Conservation (phyloP, 1,284 basidiomycete species). For the Phlebopus sp. region DNA sequence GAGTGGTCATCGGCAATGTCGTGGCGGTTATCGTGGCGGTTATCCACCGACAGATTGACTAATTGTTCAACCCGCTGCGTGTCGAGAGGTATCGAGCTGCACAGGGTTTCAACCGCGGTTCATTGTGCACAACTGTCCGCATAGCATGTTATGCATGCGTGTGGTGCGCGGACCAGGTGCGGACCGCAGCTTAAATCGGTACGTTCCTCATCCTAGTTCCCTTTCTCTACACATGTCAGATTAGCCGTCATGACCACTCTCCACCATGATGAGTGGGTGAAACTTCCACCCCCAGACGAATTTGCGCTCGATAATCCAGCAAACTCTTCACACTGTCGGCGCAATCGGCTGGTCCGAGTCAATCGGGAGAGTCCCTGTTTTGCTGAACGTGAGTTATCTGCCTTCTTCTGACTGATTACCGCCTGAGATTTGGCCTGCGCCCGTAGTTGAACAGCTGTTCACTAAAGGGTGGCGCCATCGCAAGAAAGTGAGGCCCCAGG, state of each 20-base stretch:
- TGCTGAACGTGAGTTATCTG: slow-evolving; percentile 20
- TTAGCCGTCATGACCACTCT: slow-evolving; percentile 15
- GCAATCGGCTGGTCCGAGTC: slow-evolving; percentile 38
- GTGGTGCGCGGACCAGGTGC: slow-evolving; percentile 22
- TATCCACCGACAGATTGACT: slow-evolving; percentile 7
- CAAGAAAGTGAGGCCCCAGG: slow-evolving; percentile 47
- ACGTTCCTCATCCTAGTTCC: slow-evolving; percentile 16
- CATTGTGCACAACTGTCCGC: neutral
- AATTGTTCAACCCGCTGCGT: slow-evolving; percentile 14
- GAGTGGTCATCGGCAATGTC: slow-evolving; percentile 3
- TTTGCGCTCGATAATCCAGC: slow-evolving; percentile 44
- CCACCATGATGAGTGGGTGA: slow-evolving; percentile 28
- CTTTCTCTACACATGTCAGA: slow-evolving; percentile 6
- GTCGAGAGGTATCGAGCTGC: slow-evolving; percentile 9
- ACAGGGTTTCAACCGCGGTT: slow-evolving; percentile 9
- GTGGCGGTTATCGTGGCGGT: slow-evolving; percentile 18
- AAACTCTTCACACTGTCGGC: slow-evolving; percentile 34
- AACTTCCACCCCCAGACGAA: slow-evolving; percentile 37
- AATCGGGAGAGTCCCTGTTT: slow-evolving; percentile 20
- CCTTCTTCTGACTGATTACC: neutral
- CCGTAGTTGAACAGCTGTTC: slow-evolving; percentile 50
- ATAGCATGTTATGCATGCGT: slow-evolving; percentile 10
- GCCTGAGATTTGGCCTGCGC: neutral
- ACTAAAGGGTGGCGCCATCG: slow-evolving; percentile 55
- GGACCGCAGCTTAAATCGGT: slow-evolving; percentile 17